Base-by-base conservation (phyloP, 2,329 filamentous ascomycete species). In the Colletotrichum euphorbiae region DNA sequence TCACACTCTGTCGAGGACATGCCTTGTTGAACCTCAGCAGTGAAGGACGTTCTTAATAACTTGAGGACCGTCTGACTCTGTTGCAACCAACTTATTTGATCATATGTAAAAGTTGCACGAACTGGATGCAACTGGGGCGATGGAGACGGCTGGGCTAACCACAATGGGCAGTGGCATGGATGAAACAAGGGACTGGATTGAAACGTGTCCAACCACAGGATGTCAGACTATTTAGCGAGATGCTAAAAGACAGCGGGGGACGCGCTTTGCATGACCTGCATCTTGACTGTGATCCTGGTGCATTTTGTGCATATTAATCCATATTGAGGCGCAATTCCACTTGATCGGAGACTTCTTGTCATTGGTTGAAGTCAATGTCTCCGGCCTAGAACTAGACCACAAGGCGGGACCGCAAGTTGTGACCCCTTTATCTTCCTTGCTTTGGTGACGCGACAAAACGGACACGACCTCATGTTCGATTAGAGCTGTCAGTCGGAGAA, bases 251-350 rank as follows among this genome's bases (percentile, higher is more conserved):
- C 45, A 19, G 60, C 38, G 17, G 65, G 31, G n/a, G 21, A 56
- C 33, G 58, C 52, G 52, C 21, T 51, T 28, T 66, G 66, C 66
- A 69, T 69, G 66, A 66, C 48, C 55, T 69, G 55, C 61, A 55
- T 62, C 50, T 50, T 36, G 12, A 46, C 13, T 11, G 56, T 62
- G 48, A 48, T 55, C 55, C 48, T 62, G 57, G 33, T 54, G 33
- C 51, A 48, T 50, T 50, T 60, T 60, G 33, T 60, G 61, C 66
- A 69, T 60, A 15, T 43, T 13, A 19, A 17, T 51, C 42, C 40
- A 66, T 50, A 69, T 56, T 69, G 55, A 48, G 17, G 54, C 24
- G 55, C 9, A 66, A 50, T 60, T 33, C 31, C n/a, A 40, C 38
- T 28, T 24, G 17, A 45, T 13, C 62, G 24, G 33, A 19, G 38